Base-by-base conservation (phyloP, 2,329 filamentous ascomycete species). In the Gliomastix tumulicola region DNA sequence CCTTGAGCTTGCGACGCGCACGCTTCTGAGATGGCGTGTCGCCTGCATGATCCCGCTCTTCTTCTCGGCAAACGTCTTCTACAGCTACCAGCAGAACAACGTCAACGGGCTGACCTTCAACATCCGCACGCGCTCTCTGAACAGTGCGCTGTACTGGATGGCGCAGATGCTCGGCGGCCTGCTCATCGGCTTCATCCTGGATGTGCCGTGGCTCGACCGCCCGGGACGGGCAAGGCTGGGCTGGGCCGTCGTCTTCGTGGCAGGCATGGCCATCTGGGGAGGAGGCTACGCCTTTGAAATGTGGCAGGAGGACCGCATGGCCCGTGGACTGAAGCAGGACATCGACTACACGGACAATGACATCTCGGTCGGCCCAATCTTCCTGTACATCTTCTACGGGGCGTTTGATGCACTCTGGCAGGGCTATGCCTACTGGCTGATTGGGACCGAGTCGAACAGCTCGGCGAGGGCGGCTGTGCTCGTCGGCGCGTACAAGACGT, bases 311-410 rank as follows among this genome's bases (percentile, higher is more conserved):
- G 37, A 48, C 36, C 55, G 63, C 13, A 45, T 60, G n/a, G 61
- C 56, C 16, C 34, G 43, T 6, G 62, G 62, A 4, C 46, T 56
- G 15, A 63, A 62, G 41, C 61, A 69, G 38, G 59, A 66, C 35
- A 53, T 72, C 38, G 68, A 73, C 48, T 73, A 65, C 43, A 66
- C 55, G 11, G 47, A 63, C 21, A 68, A 66, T 23, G 43, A 55
- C 30, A 62, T 68, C 30, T 80, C 73, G 35, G 66, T 68, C 7
- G 79, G 78, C 0, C 79, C 79, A 10, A 80, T 84, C 48, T 75
- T 83, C 48, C 62, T 84, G 13, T 84, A 83, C 62, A 78, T 84
- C 53, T 82, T 82, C 58, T 84, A 83, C 51, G 80, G 81, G 27
- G 69, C 76, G 43, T 82, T 78, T 49, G 81, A 84, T 51, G 76